Conservation (phyloP, 108 stramenopile species). For the Stephanodiscus triporus region DNA sequence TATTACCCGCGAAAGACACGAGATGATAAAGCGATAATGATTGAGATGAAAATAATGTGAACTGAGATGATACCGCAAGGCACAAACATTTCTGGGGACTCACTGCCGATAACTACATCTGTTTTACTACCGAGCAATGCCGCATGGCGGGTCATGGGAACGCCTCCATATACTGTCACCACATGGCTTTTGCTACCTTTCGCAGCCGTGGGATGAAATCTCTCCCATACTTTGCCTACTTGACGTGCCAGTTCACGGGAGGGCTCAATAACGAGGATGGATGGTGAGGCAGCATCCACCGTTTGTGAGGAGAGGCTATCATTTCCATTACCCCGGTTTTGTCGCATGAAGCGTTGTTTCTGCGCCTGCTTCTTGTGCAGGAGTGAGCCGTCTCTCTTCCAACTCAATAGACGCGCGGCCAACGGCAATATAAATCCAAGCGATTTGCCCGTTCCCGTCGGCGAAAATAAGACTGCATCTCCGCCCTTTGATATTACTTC, state of each 20-base stretch:
- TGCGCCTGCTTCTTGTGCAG: conserved; percentile 13
- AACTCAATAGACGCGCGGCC: conserved; percentile 25
- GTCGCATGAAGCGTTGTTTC: conserved; percentile 16
- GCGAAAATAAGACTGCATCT: conserved; percentile 56
- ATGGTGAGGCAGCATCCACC: conserved; percentile 45
- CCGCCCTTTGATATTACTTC: conserved; percentile 40
- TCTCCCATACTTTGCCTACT: conserved; percentile 49
- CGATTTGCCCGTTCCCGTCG: conserved; percentile 59
- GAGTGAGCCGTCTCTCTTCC: conserved; percentile 46
- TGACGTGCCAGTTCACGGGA: conserved; percentile 56
- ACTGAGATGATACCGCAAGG: neutral
- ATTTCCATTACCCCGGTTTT: conserved; percentile 42
- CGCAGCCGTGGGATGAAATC: conserved; percentile 44
- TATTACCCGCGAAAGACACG: neutral
- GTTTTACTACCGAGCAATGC: conserved; percentile 50
- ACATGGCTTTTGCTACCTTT: conserved; percentile 37
- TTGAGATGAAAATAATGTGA: too few relatives aligned
- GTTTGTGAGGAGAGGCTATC: conserved; percentile 18
- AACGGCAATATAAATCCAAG: conserved; percentile 52
- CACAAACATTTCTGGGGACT: neutral
- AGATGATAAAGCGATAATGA: neutral
- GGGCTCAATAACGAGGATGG: conserved; percentile 49
- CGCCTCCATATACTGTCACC: conserved; percentile 58
- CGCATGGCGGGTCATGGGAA: conserved; percentile 50
- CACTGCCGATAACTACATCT: conserved; percentile 54